These are phyloP conservation scores for Paecilomyces variotii DNA, from an alignment of 2,329 filamentous ascomycete genomes.

Conservation along the genomic window DNA sequence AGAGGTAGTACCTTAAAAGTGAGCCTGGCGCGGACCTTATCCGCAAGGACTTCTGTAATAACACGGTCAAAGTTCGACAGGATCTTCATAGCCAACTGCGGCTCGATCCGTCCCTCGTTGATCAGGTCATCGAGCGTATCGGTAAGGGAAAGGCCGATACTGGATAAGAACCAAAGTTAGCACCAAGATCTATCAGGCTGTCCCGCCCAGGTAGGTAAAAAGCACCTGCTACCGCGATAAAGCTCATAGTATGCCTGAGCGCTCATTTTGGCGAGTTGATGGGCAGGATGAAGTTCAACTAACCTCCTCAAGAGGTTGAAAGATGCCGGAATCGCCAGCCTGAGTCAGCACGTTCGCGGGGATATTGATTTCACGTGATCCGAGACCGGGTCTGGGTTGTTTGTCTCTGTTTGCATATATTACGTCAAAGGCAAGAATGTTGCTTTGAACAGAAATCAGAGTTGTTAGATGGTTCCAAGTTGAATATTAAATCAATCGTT, in stretches of 20 bases:
- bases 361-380: not conserved
- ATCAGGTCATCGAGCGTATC: slow-evolving; percentile 97
- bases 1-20: slow-evolving; percentile 73
- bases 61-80: slow-evolving; percentile 90
- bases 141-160: slow-evolving; percentile 85
- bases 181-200: slow-evolving; percentile 7
- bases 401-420: not conserved
- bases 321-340: slow-evolving; percentile 3
- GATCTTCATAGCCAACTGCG: slow-evolving; percentile 97
- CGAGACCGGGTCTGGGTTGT: not conserved
- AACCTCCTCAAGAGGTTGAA: not conserved
- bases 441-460: not conserved
- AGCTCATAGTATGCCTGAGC: slow-evolving; percentile 73
- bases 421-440: not conserved
- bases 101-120: slow-evolving; percentile 88
- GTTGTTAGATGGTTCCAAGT: too few relatives aligned
- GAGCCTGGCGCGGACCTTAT: slow-evolving; percentile 83
- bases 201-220: slow-evolving; percentile 6
- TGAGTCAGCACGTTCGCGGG: not conserved
- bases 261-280: slow-evolving; percentile 34
- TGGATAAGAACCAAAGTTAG: slow-evolving; percentile 34
- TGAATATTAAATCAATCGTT: not conserved
- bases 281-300: slow-evolving; percentile 3
- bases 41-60: slow-evolving; percentile 82
- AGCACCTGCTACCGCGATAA: slow-evolving; percentile 95